Evolutionary conservation across 345 rosid species (phyloP), one percentile per base, ranked within the genome.

Genomic region (Eucalyptus coolabah): DNA sequence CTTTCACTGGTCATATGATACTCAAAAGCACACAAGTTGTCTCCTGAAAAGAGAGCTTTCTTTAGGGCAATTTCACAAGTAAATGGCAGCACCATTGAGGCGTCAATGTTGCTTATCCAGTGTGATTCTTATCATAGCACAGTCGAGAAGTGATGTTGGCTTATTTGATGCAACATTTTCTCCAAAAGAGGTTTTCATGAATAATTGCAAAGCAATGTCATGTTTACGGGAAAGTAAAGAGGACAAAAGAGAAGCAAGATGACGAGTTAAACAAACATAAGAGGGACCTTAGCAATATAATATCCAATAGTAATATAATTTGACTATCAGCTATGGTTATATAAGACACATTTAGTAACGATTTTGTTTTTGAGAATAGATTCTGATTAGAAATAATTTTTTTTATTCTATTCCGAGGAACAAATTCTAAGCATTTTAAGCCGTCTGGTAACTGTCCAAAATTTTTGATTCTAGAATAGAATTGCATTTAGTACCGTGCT

Each of bases 301-400:
- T 56, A 2, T 56, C 63, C 63, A 56, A 56, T 9, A 2, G 3
- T 56, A 24, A 2, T 24, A 23, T 53, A 53, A 19, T 53, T 53
- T 53, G 56, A 19, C 24, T 2, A 19, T 1, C 8, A 50, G 19
- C 7, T 50, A 50, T 50, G 3, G 3, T 6, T 50, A 50, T 50
- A 16, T 15, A 50, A 1, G 6, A 13, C 4, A 4, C 1, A 4
- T 47, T 47, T 47, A 1, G 49, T 47, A 47, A 47, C 0, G 13
- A 47, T 47, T 47, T 1, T 47, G 2, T 47, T 47, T 1, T 2
- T 4, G 13, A 3, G 0, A 47, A 4, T 1, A 42, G 12, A 45
- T 47, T 47, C 4, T 10, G 1, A 47, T 47, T 1, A 47, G 11
- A 10, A 47, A 47, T 47, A 1, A 47, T n/a, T 47, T 47, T 11